phyloP scores from a whole-genome alignment of 208 protist species.

The Trypanosoma scelopori region DNA sequence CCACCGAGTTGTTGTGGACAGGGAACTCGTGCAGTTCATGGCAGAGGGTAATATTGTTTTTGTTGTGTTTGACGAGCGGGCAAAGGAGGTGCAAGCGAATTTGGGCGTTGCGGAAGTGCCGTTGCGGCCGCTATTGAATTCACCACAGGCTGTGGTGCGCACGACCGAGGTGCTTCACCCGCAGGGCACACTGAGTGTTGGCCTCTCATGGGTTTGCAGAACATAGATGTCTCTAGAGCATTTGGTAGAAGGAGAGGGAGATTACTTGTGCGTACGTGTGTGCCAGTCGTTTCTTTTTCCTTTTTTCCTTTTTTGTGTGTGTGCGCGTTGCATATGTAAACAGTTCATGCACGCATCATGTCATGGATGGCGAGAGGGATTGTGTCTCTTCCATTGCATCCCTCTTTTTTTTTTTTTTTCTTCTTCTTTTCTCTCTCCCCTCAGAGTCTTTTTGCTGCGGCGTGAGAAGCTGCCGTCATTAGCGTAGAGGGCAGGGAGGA shows the following conservation, averaged over 20 bases:
- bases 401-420: too few species aligned
- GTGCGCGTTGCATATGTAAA: not conserved
- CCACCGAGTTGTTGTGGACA: conserved; percentile 73
- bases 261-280: not conserved
- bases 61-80: conserved; percentile 78
- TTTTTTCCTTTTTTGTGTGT: conserved; percentile 30
- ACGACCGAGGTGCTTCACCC: conserved; percentile 63
- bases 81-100: conserved; percentile 63
- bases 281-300: conserved; percentile 28
- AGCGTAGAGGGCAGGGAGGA: too few species aligned
- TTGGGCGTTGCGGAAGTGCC: conserved; percentile 70
- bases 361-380: not conserved
- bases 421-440: not conserved
- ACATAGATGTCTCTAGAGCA: conserved; percentile 12
- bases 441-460: not conserved
- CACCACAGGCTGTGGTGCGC: conserved; percentile 55
- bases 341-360: not conserved
- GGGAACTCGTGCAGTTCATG: conserved; percentile 60
- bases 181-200: conserved; percentile 65
- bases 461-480: not conserved
- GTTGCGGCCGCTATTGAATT: conserved; percentile 61
- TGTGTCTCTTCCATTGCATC: conserved; percentile 1
- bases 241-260: conserved; percentile 7
- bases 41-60: conserved; percentile 66
- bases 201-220: conserved; percentile 71